A percentile compares a stretch with the other conserved stretches of the same genome.
Evolutionary conservation across 2,329 filamentous ascomycete genomes (phyloP).

Genomic region (Davidsoniella virescens): DNA sequence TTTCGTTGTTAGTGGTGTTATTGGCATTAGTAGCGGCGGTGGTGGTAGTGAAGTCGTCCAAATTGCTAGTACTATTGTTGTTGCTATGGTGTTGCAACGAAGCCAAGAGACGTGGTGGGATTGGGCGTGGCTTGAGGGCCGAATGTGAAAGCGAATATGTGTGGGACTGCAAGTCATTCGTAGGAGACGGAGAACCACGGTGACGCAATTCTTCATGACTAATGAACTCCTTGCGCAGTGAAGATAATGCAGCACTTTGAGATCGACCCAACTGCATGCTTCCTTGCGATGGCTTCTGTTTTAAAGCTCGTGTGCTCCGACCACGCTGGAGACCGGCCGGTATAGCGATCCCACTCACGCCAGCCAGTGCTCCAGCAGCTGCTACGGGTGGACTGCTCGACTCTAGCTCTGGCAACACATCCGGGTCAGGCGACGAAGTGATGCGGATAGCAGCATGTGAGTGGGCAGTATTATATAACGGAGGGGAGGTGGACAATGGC

Average conservation of each 20-base stretch:
- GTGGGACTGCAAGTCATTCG: neutral
- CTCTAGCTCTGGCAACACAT: conserved; percentile 3
- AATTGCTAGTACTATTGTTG: neutral
- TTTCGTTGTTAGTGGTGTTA: neutral
- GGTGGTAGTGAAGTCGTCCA: too few species aligned
- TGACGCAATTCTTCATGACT: conserved; percentile 7
- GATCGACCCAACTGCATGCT: conserved; percentile 3
- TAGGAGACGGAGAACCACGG: conserved; percentile 5
- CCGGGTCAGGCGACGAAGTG: conserved; percentile 6
- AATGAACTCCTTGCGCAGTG: conserved; percentile 10
- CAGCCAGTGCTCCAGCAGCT: too few species aligned
- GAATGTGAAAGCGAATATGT: neutral
- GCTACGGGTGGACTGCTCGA: neutral
- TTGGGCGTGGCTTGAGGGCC: conserved; percentile 3
- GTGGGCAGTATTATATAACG: neutral
- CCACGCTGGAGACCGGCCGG: conserved; percentile 1
- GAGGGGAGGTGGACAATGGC: neutral
- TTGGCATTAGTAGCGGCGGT: too few species aligned
- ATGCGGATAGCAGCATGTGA: conserved; percentile 4
- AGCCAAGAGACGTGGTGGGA: conserved; percentile 1
- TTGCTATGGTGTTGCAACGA: neutral
- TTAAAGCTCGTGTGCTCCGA: neutral
- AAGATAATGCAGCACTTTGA: conserved; percentile 5
- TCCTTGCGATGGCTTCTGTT: conserved; percentile 6
- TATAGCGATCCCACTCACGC: neutral